Evolutionary conservation across 2,329 filamentous ascomycete genomes (phyloP).

Genomic region (Nectriaceae sp.): DNA sequence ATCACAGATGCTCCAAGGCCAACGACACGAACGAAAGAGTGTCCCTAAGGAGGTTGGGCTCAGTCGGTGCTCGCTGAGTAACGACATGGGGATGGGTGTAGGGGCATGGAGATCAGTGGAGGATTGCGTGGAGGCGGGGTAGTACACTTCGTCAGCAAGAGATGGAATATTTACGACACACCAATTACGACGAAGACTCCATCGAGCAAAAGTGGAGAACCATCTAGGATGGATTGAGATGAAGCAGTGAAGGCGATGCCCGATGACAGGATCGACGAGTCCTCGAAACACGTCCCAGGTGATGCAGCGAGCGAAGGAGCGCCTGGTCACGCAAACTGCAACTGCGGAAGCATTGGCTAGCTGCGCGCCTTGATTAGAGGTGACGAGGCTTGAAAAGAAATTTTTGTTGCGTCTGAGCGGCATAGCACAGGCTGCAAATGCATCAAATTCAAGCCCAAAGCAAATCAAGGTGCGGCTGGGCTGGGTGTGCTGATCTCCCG

Average conservation of each 20-base stretch:
- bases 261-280: not conserved
- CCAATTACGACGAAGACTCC: constrained; percentile 9
- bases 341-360: too few relatives aligned
- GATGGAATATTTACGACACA: constrained; percentile 13
- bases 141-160: constrained; percentile 12
- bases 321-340: too few relatives aligned
- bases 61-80: constrained; percentile 14
- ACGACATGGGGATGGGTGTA: constrained; percentile 18
- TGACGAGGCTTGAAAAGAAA: too few relatives aligned
- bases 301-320: not conserved
- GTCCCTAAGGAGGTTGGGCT: not conserved
- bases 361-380: too few relatives aligned
- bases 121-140: constrained; percentile 22
- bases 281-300: not conserved
- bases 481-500: constrained; percentile 25
- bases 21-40: not conserved
- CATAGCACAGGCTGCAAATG: constrained; percentile 23
- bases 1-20: not conserved
- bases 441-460: constrained; percentile 12
- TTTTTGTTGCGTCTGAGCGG: constrained; percentile 16
- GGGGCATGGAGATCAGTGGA: constrained; percentile 17
- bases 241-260: not conserved
- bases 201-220: constrained; percentile 1
- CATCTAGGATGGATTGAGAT: too few relatives aligned
- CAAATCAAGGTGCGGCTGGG: constrained; percentile 21